Conservation (phyloP, 2,329 filamentous ascomycete species). For the Epichloe typhina region DNA sequence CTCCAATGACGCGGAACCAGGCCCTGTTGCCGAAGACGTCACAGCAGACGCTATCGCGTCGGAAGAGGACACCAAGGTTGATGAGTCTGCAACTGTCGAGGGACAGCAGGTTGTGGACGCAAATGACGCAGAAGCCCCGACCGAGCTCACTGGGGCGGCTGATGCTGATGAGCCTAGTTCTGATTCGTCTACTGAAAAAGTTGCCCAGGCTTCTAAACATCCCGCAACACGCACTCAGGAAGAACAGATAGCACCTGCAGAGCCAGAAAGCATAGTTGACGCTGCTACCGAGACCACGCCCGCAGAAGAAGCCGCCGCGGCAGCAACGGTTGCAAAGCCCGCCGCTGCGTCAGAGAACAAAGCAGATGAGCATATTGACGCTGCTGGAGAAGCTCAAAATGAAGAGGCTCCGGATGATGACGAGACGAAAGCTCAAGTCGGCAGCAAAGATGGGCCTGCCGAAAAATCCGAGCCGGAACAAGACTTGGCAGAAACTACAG, state of each 20-base stretch:
- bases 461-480: constrained; percentile 1
- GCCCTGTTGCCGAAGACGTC: not conserved
- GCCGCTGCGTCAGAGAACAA: not conserved
- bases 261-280: not conserved
- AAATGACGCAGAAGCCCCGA: not conserved
- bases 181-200: not conserved
- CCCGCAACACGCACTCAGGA: not conserved
- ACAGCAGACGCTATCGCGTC: not conserved
- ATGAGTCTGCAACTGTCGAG: not conserved
- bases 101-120: not conserved
- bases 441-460: not conserved
- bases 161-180: not conserved
- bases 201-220: not conserved
- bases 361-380: not conserved
- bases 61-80: not conserved
- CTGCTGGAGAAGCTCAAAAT: constrained; percentile 3
- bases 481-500: not conserved
- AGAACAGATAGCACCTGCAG: not conserved
- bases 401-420: constrained; percentile 1
- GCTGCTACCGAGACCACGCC: not conserved
- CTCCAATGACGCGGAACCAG: not conserved
- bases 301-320: constrained; percentile 4
- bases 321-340: not conserved
- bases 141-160: not conserved
- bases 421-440: constrained; percentile 1